Base-by-base conservation (phyloP, 768 basidiomycete genomes). In the Heimioporus sp. region DNA sequence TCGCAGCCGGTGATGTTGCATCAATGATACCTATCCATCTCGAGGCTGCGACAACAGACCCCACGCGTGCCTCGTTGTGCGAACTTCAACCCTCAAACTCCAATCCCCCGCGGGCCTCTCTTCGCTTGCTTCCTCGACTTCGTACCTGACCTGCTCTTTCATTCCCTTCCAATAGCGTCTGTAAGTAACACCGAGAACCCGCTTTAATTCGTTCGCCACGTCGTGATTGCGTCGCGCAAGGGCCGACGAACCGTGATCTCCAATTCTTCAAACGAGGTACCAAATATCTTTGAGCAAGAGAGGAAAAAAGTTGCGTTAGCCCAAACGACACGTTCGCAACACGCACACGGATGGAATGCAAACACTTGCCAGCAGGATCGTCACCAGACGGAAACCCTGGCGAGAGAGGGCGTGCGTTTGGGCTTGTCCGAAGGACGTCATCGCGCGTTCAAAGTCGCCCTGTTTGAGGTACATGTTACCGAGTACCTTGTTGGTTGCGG, bases 231-330 rank as follows among this genome's bases (percentile, higher is more conserved):
- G 12, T 48, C 47, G 2, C 47, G 30, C 15, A 54, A 19, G 24
- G 49, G 53, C 3, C 35, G 35, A 11, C 39, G 44, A 37, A 54
- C 44, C 2, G 28, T 31, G 21, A 54, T 41, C 5, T 53, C 53
- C 15, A 52, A 39, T 17, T 54, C 53, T 37, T 54, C 53, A 38
- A 54, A 54, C 6, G 32, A 46, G 12, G 40, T 4, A 3, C 53
- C 51, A 42, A 53, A 54, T 12, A 54, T 37, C 47, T 48, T 43
- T 28, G 10, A 21, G 21, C 11, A 41, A 41, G 20, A 20, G 20
- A 38, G 10, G 4, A 38, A 10, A 21, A 21, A 16, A 13, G 24
- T 28, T 7, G 24, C 24, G 6, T 28, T 28, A 28, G 24, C 24
- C 24, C 24, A 28, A 28, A 28, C 24, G 24, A 6, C 24, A 28